Evolutionary conservation across 108 stramenopile genomes (phyloP).

Genomic region (Skeletonema potamos): DNA sequence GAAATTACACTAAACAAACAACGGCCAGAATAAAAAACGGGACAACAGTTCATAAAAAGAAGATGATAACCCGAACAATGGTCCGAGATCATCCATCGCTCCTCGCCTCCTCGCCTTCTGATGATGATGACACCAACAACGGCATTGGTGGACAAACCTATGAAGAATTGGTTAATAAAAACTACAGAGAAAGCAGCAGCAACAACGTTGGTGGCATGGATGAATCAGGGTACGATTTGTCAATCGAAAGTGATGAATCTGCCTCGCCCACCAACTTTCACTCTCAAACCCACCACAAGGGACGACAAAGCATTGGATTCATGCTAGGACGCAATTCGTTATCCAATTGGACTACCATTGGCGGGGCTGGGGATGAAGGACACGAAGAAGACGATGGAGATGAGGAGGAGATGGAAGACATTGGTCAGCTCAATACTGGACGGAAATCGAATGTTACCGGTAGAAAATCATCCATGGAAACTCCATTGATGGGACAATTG

Average conservation of each 20-base stretch:
- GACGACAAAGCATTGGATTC: conserved; percentile 35
- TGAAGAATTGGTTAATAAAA: conserved; percentile 38
- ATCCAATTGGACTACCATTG: conserved; percentile 25
- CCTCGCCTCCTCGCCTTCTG: conserved; percentile 6
- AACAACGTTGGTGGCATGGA: neutral
- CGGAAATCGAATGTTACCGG: neutral
- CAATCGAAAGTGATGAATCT: conserved; percentile 3
- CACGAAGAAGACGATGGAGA: neutral
- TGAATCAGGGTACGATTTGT: conserved; percentile 6
- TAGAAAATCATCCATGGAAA: neutral
- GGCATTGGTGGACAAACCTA: conserved; percentile 33
- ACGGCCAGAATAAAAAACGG: neutral
- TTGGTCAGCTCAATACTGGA: conserved; percentile 1
- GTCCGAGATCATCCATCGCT: conserved; percentile 17
- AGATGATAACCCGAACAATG: conserved; percentile 13
- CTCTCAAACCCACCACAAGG: neutral
- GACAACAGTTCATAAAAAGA: no score
- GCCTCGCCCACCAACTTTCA: neutral
- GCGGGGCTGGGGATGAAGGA: neutral
- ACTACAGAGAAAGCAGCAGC: neutral
- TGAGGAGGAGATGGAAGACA: conserved; percentile 1
- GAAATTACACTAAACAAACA: neutral
- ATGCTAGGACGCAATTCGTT: conserved; percentile 28
- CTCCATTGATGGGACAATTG: neutral
- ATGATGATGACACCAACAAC: neutral